These are phyloP conservation scores for Aspergillus neotritici DNA, from an alignment of 2,329 filamentous ascomycete species.

Conservation along the genomic window DNA sequence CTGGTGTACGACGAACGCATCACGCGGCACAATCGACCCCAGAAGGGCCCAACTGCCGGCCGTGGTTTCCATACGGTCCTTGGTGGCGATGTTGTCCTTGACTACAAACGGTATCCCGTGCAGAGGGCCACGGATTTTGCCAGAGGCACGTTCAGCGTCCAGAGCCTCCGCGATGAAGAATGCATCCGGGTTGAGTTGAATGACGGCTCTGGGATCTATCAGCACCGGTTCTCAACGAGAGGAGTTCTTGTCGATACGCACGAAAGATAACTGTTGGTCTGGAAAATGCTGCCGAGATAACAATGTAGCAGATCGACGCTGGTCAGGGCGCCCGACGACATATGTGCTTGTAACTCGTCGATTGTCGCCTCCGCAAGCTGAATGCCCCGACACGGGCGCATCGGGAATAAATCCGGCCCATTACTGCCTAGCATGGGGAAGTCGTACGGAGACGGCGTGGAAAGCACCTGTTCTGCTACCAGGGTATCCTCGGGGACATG, in stretches of 20 bases:
- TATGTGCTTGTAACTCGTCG: slow-evolving; percentile 58
- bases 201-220: slow-evolving; percentile 35
- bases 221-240: background rate
- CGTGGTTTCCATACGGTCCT: slow-evolving; percentile 68
- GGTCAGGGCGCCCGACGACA: slow-evolving; percentile 52
- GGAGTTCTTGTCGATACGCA: slow-evolving; percentile 41
- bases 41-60: slow-evolving; percentile 64
- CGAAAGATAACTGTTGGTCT: slow-evolving; percentile 57
- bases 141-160: slow-evolving; percentile 55
- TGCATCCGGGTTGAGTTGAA: slow-evolving; percentile 65
- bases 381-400: slow-evolving; percentile 57
- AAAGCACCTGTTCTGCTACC: slow-evolving; percentile 31
- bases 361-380: slow-evolving; percentile 64
- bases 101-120: slow-evolving; percentile 72
- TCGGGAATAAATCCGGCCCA: slow-evolving; percentile 49
- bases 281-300: slow-evolving; percentile 56
- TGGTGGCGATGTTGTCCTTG: slow-evolving; percentile 63
- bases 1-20: slow-evolving; percentile 58
- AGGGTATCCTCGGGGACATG: slow-evolving; percentile 14
- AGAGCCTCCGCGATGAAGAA: slow-evolving; percentile 55
- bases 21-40: slow-evolving; percentile 61
- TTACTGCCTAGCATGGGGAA: slow-evolving; percentile 35
- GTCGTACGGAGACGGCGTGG: slow-evolving; percentile 28
- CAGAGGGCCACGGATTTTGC: slow-evolving; percentile 57
- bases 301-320: slow-evolving; percentile 56